A percentile compares a stretch with the other conserved stretches of the same genome.
Conservation (phyloP, 306 rosid species). For the Amphicarpaea edgeworthii region DNA sequence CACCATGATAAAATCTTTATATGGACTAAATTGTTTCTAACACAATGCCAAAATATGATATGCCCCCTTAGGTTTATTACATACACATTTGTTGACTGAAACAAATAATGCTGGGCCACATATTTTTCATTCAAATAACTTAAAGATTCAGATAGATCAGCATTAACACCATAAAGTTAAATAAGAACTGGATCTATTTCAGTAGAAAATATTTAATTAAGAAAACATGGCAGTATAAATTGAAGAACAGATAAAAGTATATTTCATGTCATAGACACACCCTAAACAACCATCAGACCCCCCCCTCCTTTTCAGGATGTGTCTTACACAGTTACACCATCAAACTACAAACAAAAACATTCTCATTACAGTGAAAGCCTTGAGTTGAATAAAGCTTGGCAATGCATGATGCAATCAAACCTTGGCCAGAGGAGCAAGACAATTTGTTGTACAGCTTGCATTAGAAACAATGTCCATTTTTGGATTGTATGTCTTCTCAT, state of each 20-base stretch:
- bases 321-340: not conserved
- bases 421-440: conserved; percentile 99
- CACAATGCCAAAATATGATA: not conserved
- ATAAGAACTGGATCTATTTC: not conserved
- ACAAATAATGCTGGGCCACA: not conserved
- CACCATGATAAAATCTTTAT: not conserved
- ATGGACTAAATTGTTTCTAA: not conserved
- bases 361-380: not conserved
- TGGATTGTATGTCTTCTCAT: conserved; percentile 79
- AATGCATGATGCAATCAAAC: conserved; percentile 52
- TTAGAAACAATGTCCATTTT: conserved; percentile 92
- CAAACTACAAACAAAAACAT: conserved; percentile 5
- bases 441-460: conserved; percentile 99
- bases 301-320: not conserved
- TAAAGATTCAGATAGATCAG: not conserved
- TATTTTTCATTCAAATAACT: not conserved
- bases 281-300: not conserved
- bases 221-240: not conserved
- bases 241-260: conserved; percentile 22
- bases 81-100: not conserved
- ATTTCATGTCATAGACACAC: not conserved
- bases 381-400: conserved; percentile 5
- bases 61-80: not conserved
- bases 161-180: not conserved
- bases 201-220: not conserved